Evolutionary conservation across 768 basidiomycete species (phyloP).

Genomic region (Boletus sensibilis): DNA sequence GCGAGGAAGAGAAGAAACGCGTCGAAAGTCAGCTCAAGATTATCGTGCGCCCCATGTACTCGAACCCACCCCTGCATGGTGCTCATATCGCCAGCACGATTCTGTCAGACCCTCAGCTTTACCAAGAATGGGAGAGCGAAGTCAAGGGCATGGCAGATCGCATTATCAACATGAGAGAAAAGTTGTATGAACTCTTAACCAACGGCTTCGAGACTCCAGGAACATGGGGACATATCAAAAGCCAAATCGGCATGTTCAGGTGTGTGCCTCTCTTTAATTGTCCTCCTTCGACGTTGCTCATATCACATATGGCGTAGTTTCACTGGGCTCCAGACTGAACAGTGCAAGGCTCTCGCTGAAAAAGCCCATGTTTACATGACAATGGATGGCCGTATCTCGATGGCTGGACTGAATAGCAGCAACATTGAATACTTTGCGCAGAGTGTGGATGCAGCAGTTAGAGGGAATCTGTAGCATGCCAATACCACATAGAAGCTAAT

Average conservation of each 20-base stretch:
- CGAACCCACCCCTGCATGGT: conserved; percentile 92
- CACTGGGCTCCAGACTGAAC: conserved; percentile 77
- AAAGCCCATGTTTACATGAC: conserved; percentile 94
- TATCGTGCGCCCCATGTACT: conserved; percentile 94
- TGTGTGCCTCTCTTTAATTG: conserved; percentile 36
- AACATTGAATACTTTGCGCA: conserved; percentile 93
- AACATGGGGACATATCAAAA: conserved; percentile 92
- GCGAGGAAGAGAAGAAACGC: conserved; percentile 75
- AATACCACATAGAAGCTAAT: conserved; percentile 27
- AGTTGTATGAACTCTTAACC: conserved; percentile 73
- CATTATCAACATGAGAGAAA: conserved; percentile 90
- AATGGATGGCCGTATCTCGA: conserved; percentile 88
- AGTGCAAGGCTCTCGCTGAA: conserved; percentile 80
- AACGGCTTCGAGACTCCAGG: conserved; percentile 87
- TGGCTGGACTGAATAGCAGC: conserved; percentile 82
- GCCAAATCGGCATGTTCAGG: conserved; percentile 99
- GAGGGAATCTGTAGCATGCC: conserved; percentile 59
- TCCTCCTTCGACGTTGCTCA: not conserved
- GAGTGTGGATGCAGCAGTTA: conserved; percentile 80
- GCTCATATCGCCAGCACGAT: conserved; percentile 86
- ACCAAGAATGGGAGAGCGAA: conserved; percentile 85
- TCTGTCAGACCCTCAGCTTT: conserved; percentile 68
- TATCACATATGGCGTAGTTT: conserved; percentile 48
- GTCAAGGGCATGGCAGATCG: conserved; percentile 95
- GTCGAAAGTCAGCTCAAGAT: conserved; percentile 96